Conservation (phyloP, 495 filamentous ascomycete species). For the Aspergillus funiculosus region DNA sequence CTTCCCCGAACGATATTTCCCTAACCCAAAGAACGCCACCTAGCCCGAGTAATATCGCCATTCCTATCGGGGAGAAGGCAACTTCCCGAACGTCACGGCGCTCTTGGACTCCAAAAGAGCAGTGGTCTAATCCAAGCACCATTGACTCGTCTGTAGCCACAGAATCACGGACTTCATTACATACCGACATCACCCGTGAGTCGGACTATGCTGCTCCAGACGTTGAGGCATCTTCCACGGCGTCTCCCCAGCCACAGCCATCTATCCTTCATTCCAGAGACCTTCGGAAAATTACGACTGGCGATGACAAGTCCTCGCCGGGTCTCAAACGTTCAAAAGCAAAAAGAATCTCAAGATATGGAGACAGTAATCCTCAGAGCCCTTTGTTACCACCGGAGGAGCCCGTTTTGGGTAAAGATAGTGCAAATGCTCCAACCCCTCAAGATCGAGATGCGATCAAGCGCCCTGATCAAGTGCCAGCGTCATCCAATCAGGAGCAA, state of each 20-base stretch:
- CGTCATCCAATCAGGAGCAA: slow-evolving; percentile 3
- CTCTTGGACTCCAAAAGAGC: slow-evolving; percentile 30
- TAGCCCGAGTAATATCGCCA: slow-evolving; percentile 52
- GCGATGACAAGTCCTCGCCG: slow-evolving; percentile 26
- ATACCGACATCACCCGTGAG: slow-evolving; percentile 34
- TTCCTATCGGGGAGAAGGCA: slow-evolving; percentile 71
- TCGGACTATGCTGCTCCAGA: slow-evolving; percentile 33
- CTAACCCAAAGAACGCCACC: slow-evolving; percentile 40
- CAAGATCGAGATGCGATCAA: slow-evolving; percentile 25
- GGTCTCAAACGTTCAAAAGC: slow-evolving; percentile 52
- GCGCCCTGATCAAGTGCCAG: slow-evolving; percentile 10
- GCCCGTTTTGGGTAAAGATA: neutral
- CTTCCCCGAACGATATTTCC: slow-evolving; percentile 29
- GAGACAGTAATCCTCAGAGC: slow-evolving; percentile 32
- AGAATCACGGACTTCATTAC: slow-evolving; percentile 28
- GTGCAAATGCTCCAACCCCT: slow-evolving; percentile 10
- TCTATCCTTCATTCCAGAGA: slow-evolving; percentile 28
- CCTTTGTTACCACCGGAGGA: slow-evolving; percentile 21
- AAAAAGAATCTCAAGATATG: slow-evolving; percentile 44
- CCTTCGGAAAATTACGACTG: slow-evolving; percentile 20
- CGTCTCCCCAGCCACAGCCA: slow-evolving; percentile 20
- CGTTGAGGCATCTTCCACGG: slow-evolving; percentile 23
- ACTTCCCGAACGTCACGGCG: slow-evolving; percentile 25
- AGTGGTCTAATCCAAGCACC: slow-evolving; percentile 36
- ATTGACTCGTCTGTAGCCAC: slow-evolving; percentile 28